Conservation (phyloP, 768 basidiomycete genomes). For the Pleurotus salmoneostramineus region DNA sequence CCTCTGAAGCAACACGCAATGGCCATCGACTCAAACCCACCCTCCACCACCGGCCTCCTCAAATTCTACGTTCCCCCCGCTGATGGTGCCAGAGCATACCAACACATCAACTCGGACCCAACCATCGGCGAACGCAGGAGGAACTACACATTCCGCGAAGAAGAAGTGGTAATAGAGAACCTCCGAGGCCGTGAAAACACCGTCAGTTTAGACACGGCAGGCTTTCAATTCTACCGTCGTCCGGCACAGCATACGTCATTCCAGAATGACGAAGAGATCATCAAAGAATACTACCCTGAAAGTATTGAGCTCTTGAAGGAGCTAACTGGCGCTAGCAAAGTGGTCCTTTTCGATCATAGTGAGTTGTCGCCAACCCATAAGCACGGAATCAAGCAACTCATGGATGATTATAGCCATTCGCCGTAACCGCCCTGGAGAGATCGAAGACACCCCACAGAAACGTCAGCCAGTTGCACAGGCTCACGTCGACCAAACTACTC, state of each 20-base stretch:
- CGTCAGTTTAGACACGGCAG: constrained; percentile 27
- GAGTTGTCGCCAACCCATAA: constrained; percentile 8
- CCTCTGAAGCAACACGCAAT: neutral
- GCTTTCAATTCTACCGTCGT: constrained; percentile 27
- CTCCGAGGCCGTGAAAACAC: constrained; percentile 27
- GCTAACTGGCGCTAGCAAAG: constrained; percentile 30
- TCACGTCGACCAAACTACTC: constrained; percentile 37
- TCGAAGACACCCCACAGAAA: constrained; percentile 15
- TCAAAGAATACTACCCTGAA: constrained; percentile 35
- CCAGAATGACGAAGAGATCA: constrained; percentile 28
- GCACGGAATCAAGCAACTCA: too few species aligned
- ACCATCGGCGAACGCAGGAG: constrained; percentile 15
- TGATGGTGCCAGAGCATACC: constrained; percentile 20
- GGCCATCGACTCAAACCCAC: neutral
- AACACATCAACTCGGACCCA: constrained; percentile 19
- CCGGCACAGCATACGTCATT: constrained; percentile 25
- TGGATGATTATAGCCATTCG: constrained; percentile 10
- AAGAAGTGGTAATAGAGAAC: constrained; percentile 23
- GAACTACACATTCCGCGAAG: constrained; percentile 15
- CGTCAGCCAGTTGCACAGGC: constrained; percentile 22
- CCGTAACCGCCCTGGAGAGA: constrained; percentile 21
- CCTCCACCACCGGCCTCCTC: constrained; percentile 11
- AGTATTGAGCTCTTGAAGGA: constrained; percentile 31
- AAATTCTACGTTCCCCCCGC: constrained; percentile 18
- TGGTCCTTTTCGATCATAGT: constrained; percentile 41